Evolutionary conservation across 371 early-diverging fungal species (phyloP).

Genomic region (Mucor lusitanicus): DNA sequence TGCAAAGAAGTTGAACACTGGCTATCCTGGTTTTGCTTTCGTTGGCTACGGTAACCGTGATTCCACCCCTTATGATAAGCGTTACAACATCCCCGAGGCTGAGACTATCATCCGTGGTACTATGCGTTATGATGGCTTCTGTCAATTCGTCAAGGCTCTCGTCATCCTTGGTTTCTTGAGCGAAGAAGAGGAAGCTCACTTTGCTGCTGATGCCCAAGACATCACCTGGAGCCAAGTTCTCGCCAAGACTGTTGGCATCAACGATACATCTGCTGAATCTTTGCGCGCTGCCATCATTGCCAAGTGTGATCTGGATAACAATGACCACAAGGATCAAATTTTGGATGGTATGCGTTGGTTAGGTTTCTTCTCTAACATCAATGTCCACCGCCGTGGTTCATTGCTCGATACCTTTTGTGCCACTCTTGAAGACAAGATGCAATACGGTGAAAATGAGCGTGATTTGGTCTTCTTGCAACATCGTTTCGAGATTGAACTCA

Average conservation of each 20-base stretch:
- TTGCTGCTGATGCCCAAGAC: slow-evolving; percentile 57
- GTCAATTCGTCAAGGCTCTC: slow-evolving; percentile 88
- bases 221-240: slow-evolving; percentile 78
- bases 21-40: slow-evolving; percentile 87
- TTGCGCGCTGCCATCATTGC: slow-evolving; percentile 51
- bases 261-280: slow-evolving; percentile 23
- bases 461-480: slow-evolving; percentile 98
- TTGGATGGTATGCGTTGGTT: slow-evolving; percentile 83
- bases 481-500: slow-evolving; percentile 88
- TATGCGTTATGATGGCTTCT: slow-evolving; percentile 92
- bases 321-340: slow-evolving; percentile 57
- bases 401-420: slow-evolving; percentile 94
- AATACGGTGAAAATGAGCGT: slow-evolving; percentile 89
- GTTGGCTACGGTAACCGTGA: slow-evolving; percentile 97
- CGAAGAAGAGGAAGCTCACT: slow-evolving; percentile 70
- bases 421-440: slow-evolving; percentile 91
- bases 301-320: slow-evolving; percentile 50
- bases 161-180: slow-evolving; percentile 92
- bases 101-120: slow-evolving; percentile 94
- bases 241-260: slow-evolving; percentile 60
- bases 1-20: slow-evolving; percentile 80
- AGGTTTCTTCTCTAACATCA: slow-evolving; percentile 72
- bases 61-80: slow-evolving; percentile 91
- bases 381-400: slow-evolving; percentile 73
- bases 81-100: slow-evolving; percentile 95